Evolutionary conservation across 345 rosid genomes (phyloP).

Genomic region (Carallia pectinifolia): DNA sequence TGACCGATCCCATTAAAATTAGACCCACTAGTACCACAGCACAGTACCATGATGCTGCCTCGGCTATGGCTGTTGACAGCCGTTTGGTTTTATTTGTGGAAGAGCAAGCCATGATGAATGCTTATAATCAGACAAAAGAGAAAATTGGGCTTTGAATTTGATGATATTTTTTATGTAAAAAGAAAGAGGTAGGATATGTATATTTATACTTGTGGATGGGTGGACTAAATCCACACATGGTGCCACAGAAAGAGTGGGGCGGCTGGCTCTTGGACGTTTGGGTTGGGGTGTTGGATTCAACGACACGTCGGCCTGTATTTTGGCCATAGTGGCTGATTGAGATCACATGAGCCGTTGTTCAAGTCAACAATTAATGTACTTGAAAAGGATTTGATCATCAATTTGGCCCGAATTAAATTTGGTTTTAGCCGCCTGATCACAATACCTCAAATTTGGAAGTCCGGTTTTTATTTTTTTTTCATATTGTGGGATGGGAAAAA

Average conservation of each 20-base stretch:
- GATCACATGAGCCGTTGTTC: slow-evolving; percentile 4
- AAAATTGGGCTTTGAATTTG: not conserved
- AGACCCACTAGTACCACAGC: slow-evolving; percentile 48
- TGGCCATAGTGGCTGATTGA: not conserved
- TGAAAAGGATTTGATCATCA: not conserved
- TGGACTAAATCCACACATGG: not conserved
- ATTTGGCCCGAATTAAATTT: too few species aligned
- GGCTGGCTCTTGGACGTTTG: slow-evolving; percentile 3
- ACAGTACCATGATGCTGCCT: slow-evolving; percentile 64
- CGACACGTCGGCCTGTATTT: slow-evolving; percentile 17
- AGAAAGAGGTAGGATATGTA: not conserved
- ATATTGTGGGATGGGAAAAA: not conserved
- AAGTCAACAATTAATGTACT: not conserved
- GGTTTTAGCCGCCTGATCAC: not conserved
- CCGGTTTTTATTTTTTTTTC: not conserved
- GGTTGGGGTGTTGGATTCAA: slow-evolving; percentile 23
- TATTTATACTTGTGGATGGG: not conserved
- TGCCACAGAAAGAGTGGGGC: not conserved
- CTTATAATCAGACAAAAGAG: not conserved
- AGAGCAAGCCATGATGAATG: slow-evolving; percentile 13
- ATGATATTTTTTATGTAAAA: not conserved
- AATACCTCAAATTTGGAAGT: not conserved
- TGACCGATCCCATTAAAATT: slow-evolving; percentile 48
- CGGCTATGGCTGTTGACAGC: slow-evolving; percentile 31
- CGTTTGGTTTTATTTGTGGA: slow-evolving; percentile 22